Evolutionary conservation across 2,329 filamentous ascomycete species (phyloP).

Genomic region (Claviceps pazoutovae): DNA sequence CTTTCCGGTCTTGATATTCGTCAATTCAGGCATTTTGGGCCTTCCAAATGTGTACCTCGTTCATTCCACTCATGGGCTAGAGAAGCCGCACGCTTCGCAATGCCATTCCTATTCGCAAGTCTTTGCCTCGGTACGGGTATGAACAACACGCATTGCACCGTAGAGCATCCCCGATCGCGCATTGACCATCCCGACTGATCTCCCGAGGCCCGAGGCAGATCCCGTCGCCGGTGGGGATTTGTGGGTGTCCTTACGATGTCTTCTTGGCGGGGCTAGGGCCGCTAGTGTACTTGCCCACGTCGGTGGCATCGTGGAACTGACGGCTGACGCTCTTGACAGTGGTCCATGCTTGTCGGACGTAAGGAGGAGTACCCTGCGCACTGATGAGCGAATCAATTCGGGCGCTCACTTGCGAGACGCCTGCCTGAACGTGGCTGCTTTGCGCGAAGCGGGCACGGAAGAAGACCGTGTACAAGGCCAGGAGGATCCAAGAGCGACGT

Average conservation of each 20-base stretch:
- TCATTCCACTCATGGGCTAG: too few relatives aligned
- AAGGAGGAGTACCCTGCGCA: constrained; percentile 75
- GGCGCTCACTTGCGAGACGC: constrained; percentile 57
- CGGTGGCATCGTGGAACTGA: constrained; percentile 67
- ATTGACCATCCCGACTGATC: not conserved
- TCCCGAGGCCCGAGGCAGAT: not conserved
- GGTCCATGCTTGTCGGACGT: constrained; percentile 67
- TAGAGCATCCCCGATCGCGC: too few relatives aligned
- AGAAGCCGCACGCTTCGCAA: too few relatives aligned
- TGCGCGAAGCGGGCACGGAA: constrained; percentile 80
- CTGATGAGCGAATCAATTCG: constrained; percentile 71
- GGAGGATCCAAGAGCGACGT: constrained; percentile 79
- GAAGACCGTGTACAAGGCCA: constrained; percentile 80
- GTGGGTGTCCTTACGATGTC: constrained; percentile 21
- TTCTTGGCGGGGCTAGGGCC: constrained; percentile 39
- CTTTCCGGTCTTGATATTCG: too few relatives aligned
- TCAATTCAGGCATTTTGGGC: too few relatives aligned
- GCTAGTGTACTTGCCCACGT: constrained; percentile 58
- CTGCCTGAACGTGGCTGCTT: constrained; percentile 82
- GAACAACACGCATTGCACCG: too few relatives aligned
- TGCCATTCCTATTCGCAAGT: too few relatives aligned
- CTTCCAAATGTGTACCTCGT: too few relatives aligned
- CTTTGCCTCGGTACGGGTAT: too few relatives aligned
- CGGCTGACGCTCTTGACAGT: constrained; percentile 56
- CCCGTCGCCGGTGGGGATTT: not conserved